A percentile compares a stretch with the other conserved stretches of the same genome.
These are phyloP conservation scores for Fraxinus cuspidata DNA, from an alignment of 257 asterid genomes.

Conservation along the genomic window DNA sequence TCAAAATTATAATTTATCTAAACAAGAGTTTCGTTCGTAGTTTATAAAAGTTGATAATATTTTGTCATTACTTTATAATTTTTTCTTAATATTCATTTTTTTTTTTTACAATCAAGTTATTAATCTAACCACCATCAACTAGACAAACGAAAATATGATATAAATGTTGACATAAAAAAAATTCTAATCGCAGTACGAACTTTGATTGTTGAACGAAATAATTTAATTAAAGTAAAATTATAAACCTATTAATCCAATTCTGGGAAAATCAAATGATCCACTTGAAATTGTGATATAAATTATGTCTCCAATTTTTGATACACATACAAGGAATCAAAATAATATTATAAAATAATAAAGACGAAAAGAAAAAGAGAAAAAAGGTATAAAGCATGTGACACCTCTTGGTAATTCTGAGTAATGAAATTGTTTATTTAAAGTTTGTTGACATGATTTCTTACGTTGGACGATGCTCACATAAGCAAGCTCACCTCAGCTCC, in stretches of 20 bases:
- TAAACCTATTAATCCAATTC: not conserved
- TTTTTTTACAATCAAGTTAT: no score
- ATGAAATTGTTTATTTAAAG: not conserved
- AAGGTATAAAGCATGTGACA: constrained; percentile 18
- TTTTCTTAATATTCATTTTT: no score
- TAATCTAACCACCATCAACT: not conserved
- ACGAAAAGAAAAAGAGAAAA: not conserved
- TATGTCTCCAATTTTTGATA: not conserved
- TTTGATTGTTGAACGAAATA: no score
- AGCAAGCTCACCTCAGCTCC: not conserved
- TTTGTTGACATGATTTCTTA: not conserved
- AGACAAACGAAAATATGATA: not conserved
- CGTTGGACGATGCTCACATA: not conserved
- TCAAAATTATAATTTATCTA: not conserved
- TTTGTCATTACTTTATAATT: no score
- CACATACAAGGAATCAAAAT: not conserved
- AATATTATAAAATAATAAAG: not conserved
- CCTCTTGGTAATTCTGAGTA: constrained; percentile 9
- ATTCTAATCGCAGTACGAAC: no score
- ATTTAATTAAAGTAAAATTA: no score
- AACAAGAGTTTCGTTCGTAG: not conserved
- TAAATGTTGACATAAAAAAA: not conserved
- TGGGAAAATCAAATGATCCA: not conserved
- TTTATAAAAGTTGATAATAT: not conserved
- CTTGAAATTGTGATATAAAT: not conserved